Evolutionary conservation across 2,329 filamentous ascomycete genomes (phyloP).

Genomic region (Claviceps sorghi): DNA sequence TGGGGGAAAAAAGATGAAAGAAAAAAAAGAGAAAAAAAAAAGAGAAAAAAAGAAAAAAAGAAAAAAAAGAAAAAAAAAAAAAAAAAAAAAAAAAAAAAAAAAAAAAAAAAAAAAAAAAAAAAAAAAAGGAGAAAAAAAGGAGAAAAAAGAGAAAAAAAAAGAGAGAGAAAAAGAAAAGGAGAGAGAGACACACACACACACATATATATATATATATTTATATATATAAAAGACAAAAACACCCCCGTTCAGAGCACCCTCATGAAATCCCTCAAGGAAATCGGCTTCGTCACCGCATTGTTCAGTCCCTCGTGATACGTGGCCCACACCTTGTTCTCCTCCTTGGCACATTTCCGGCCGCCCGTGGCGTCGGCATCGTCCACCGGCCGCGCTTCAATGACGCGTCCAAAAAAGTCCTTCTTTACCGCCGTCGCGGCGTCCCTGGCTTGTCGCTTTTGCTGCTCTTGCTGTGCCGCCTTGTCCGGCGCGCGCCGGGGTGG

Average conservation of each 20-base stretch:
- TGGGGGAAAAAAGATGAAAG: too few relatives aligned
- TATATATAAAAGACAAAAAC: neutral
- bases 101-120: too few relatives aligned
- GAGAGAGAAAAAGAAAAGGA: too few relatives aligned
- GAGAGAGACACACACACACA: too few relatives aligned
- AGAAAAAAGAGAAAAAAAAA: too few relatives aligned
- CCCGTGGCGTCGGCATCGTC: conserved; percentile 27
- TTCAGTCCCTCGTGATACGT: conserved; percentile 82
- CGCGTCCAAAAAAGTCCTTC: conserved; percentile 73
- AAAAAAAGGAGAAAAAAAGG: too few relatives aligned
- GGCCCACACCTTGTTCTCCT: conserved; percentile 59
- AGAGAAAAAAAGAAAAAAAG: too few relatives aligned
- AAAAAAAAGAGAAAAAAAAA: too few relatives aligned
- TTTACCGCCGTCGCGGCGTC: conserved; percentile 34
- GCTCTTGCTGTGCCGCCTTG: conserved; percentile 5
- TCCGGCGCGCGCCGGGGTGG: conserved; percentile 5
- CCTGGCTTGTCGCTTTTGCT: conserved; percentile 26
- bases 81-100: neutral
- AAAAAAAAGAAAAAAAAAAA: neutral
- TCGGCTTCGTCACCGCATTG: conserved; percentile 81
- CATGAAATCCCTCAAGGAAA: conserved; percentile 68
- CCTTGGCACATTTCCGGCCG: conserved; percentile 20
- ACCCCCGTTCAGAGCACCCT: conserved; percentile 36
- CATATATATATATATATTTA: too few relatives aligned
- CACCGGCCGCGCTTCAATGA: conserved; percentile 35